Percentiles rank a stretch among this genome's conserved stretches.
Evolutionary conservation across 2,329 filamentous ascomycete genomes (phyloP).

Genomic region (Ophiocordyceps camponoti-rufipedis): DNA sequence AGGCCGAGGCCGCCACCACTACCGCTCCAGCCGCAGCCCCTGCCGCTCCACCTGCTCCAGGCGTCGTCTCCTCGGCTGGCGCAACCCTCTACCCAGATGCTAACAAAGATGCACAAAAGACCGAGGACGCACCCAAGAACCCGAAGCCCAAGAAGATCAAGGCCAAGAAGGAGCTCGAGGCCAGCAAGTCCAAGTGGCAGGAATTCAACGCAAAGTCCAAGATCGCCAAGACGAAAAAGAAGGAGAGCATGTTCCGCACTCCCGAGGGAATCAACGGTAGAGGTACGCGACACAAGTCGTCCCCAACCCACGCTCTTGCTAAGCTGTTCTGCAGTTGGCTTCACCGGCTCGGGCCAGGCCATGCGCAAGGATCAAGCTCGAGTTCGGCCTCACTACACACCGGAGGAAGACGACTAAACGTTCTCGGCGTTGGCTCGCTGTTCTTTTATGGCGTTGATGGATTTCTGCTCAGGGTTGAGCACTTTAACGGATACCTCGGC

Average conservation of each 20-base stretch:
- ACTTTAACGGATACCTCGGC: not conserved
- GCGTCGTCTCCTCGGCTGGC: conserved; percentile 33
- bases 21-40: conserved; percentile 21
- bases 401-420: conserved; percentile 20
- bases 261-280: conserved; percentile 71
- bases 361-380: conserved; percentile 87
- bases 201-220: conserved; percentile 73
- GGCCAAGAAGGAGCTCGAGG: conserved; percentile 79
- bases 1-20: conserved; percentile 59
- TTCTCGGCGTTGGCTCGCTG: not conserved
- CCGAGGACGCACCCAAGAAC: conserved; percentile 49
- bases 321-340: conserved; percentile 50
- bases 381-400: conserved; percentile 67
- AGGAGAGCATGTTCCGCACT: conserved; percentile 94
- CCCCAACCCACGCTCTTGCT: not conserved
- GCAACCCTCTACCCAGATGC: conserved; percentile 43
- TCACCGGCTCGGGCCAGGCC: conserved; percentile 83
- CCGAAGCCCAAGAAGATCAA: conserved; percentile 78
- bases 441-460: not conserved
- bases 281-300: conserved; percentile 38
- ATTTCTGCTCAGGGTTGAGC: not conserved
- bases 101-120: conserved; percentile 41
- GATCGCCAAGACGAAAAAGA: conserved; percentile 49
- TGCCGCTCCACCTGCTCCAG: conserved; percentile 15
- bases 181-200: conserved; percentile 85